phyloP scores from a whole-genome alignment of 1,284 basidiomycete genomes.

The Marasmius tenuissimus region DNA sequence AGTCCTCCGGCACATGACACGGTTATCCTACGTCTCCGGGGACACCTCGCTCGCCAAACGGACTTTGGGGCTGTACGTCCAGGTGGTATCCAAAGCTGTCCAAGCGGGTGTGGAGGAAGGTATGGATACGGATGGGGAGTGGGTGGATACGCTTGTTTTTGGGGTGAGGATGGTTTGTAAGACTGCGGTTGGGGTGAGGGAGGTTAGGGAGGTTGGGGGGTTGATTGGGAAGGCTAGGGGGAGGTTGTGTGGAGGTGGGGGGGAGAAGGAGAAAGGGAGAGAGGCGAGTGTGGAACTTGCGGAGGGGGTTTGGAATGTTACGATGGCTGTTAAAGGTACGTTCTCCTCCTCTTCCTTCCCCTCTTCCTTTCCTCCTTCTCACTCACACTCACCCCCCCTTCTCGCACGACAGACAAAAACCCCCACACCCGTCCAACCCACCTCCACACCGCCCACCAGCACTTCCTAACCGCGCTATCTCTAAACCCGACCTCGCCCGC shows the following conservation, averaged over 20 bases:
- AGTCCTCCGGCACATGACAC: slow-evolving; percentile 80
- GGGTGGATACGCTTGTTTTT: slow-evolving; percentile 69
- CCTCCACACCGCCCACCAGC: slow-evolving; percentile 59
- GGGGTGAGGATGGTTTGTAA: slow-evolving; percentile 77
- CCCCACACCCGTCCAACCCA: slow-evolving; percentile 57
- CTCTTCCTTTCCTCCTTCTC: too few species aligned
- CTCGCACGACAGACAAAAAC: slow-evolving; percentile 56
- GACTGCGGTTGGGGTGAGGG: slow-evolving; percentile 38
- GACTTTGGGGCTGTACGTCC: slow-evolving; percentile 80
- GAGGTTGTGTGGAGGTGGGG: slow-evolving; percentile 46
- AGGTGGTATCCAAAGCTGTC: slow-evolving; percentile 83
- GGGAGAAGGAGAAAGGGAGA: slow-evolving; percentile 46
- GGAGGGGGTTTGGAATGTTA: slow-evolving; percentile 64
- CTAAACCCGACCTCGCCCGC: slow-evolving; percentile 61
- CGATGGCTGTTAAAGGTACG: slow-evolving; percentile 62
- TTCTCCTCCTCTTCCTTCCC: neutral
- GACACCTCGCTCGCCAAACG: slow-evolving; percentile 71
- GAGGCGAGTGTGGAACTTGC: slow-evolving; percentile 59
- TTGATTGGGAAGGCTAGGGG: slow-evolving; percentile 57
- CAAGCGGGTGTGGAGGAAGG: slow-evolving; percentile 42
- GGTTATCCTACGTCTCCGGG: slow-evolving; percentile 65
- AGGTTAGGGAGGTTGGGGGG: slow-evolving; percentile 59
- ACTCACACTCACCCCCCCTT: neutral
- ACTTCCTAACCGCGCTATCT: slow-evolving; percentile 55
- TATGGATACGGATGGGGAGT: slow-evolving; percentile 42